Percentiles rank a stretch among this genome's conserved stretches.
Evolutionary conservation across 805 yeast species (phyloP).

Genomic region (Jamesozyma hellenica): DNA sequence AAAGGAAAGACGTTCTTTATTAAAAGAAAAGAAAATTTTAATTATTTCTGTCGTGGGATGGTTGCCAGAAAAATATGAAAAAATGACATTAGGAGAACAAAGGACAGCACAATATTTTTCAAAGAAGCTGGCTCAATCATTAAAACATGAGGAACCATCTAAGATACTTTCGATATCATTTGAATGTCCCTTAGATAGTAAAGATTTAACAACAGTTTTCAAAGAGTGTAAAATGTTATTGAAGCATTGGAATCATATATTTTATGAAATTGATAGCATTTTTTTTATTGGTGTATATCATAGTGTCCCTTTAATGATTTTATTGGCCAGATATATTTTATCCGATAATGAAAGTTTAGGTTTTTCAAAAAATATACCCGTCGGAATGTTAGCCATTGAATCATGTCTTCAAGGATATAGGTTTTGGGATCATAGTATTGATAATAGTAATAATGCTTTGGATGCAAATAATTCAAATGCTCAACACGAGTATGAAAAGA

Average conservation of each 20-base stretch:
- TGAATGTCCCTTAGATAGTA: slow-evolving; percentile 27
- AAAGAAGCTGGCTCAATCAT: slow-evolving; percentile 19
- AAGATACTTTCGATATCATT: slow-evolving; percentile 26
- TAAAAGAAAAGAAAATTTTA: slow-evolving; percentile 18
- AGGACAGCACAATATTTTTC: slow-evolving; percentile 23
- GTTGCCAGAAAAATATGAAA: slow-evolving; percentile 27
- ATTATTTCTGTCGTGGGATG: slow-evolving; percentile 26
- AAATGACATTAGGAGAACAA: slow-evolving; percentile 20
- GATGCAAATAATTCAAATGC: slow-evolving; percentile 2
- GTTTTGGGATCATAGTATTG: slow-evolving; percentile 34
- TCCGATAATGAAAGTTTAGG: slow-evolving; percentile 17
- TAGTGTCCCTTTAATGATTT: slow-evolving; percentile 42
- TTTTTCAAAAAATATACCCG: slow-evolving; percentile 11
- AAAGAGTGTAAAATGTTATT: slow-evolving; percentile 38
- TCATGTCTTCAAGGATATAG: slow-evolving; percentile 34
- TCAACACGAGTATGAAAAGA: slow-evolving; percentile 15
- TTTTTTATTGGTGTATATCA: slow-evolving; percentile 44
- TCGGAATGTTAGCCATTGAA: slow-evolving; percentile 29
- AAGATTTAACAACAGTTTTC: slow-evolving; percentile 26
- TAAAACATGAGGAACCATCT: slow-evolving; percentile 22
- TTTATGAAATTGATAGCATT: slow-evolving; percentile 40
- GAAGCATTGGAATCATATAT: slow-evolving; percentile 39
- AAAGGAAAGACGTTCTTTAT: slow-evolving; percentile 11
- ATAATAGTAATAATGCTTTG: slow-evolving; percentile 8
- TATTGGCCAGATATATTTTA: slow-evolving; percentile 38